Percentiles rank a stretch among this genome's conserved stretches.
Conservation (phyloP, 2,329 filamentous ascomycete species). For the Cercospora zeae-maydis region DNA sequence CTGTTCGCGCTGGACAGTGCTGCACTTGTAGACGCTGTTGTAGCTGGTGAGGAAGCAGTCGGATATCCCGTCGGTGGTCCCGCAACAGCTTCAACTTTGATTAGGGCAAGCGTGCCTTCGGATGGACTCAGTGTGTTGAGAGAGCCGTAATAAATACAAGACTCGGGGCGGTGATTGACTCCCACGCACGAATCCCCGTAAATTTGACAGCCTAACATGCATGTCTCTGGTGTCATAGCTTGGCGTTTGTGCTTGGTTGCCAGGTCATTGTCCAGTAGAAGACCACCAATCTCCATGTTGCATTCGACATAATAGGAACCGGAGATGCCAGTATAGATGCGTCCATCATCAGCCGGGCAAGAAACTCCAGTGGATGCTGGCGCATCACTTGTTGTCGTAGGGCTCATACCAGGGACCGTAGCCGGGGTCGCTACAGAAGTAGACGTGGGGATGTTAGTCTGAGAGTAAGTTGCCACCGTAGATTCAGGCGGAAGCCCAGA, state of each 20-base stretch:
- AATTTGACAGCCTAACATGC: conserved; percentile 2
- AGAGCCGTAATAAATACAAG: not conserved
- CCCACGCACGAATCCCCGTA: not conserved
- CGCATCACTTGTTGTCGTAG: not conserved
- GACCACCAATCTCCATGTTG: not conserved
- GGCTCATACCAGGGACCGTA: not conserved
- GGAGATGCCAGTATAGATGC: not conserved
- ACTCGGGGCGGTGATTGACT: not conserved
- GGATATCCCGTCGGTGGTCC: not conserved
- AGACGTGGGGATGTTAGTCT: not conserved
- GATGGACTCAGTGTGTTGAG: conserved; percentile 1
- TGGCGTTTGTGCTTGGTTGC: conserved; percentile 1
- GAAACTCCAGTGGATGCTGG: not conserved
- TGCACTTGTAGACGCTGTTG: not conserved
- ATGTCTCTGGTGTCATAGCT: not conserved
- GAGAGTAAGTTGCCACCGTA: not conserved
- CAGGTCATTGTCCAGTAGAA: not conserved
- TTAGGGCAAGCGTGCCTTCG: not conserved
- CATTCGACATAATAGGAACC: conserved; percentile 4
- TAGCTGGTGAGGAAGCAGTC: not conserved
- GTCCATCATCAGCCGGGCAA: not conserved
- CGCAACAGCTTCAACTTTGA: not conserved
- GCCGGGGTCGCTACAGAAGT: not conserved
- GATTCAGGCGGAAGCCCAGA: conserved; percentile 9
- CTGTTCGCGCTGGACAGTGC: not conserved